Base-by-base conservation (phyloP, 352 stramenopile species). In the Phytophthora sp. region DNA sequence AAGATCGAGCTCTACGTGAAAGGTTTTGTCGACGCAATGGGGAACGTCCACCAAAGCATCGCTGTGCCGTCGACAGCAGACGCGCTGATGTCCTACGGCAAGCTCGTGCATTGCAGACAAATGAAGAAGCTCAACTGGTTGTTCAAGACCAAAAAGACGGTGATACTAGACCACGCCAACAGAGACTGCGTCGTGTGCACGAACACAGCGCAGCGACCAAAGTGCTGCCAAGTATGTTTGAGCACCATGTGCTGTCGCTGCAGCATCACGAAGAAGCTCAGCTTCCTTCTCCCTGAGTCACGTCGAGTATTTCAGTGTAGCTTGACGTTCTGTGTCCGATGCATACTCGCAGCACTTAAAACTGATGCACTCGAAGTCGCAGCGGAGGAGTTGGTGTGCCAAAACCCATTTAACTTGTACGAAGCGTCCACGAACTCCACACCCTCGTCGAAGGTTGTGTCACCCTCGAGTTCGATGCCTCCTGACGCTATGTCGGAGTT, bases 91-190 rank as follows among this genome's bases (percentile, higher is more conserved):
- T 74, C 69, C 15, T 73, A 56, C 46, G 28, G 44, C 15, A 66
- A 65, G 7, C 24, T 59, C 17, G 49, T 67, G 28, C 27, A 64
- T 24, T 74, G 69, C 37, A 64, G 69, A n/a, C 69, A 71, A 37
- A 77, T 77, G 69, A 77, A 77, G 54, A 77, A 71, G 45, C 63
- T 74, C 26, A 63, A 73, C 27, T 77, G 54, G 62, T 28, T 77
- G 8, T n/a, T 72, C 8, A 70, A 58, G 34, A 66, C 46, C 15
- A 59, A 59, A 15, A 69, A 65, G 34, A 69, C 52, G 11, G 24
- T 59, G 13, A 54, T 72, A 3, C 41, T 72, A 2, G 55, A 65
- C 21, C 39, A 41, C 18, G 32, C 49, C 13, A 69, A 46, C 23
- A 41, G 24, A 0, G 44, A 48, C 10, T 77, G 69, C 15, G 38